These are phyloP conservation scores for Lactarius sanguifluus DNA, from an alignment of 768 basidiomycete genomes.

Conservation along the genomic window DNA sequence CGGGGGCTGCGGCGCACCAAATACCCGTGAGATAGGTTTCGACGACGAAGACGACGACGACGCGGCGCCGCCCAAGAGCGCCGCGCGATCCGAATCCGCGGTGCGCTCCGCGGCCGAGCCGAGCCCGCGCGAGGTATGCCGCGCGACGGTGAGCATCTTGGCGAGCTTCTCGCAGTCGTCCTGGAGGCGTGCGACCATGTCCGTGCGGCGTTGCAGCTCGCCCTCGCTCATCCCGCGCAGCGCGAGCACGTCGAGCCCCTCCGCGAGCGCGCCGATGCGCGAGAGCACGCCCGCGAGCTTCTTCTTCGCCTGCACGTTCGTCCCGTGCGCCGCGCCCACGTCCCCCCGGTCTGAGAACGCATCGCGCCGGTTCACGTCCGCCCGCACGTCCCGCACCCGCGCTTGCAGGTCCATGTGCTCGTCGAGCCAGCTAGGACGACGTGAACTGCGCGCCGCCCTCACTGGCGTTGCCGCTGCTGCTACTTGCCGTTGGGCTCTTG, in stretches of 20 bases:
- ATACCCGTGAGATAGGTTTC: slow-evolving; percentile 66
- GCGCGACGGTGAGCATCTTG: slow-evolving; percentile 79
- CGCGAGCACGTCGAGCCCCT: slow-evolving; percentile 64
- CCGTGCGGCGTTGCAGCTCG: slow-evolving; percentile 86
- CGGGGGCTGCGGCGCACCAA: slow-evolving; percentile 60
- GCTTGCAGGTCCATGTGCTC: slow-evolving; percentile 80
- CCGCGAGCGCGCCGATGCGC: slow-evolving; percentile 69
- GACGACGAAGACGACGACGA: slow-evolving; percentile 1
- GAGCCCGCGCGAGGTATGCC: slow-evolving; percentile 47
- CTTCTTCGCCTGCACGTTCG: slow-evolving; percentile 84
- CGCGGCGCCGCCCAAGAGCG: slow-evolving; percentile 44
- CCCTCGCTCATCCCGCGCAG: slow-evolving; percentile 81
- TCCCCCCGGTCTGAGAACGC: slow-evolving; percentile 76
- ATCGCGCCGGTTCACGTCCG: slow-evolving; percentile 85
- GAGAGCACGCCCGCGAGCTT: slow-evolving; percentile 75
- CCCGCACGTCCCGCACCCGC: slow-evolving; percentile 76
- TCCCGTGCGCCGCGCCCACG: slow-evolving; percentile 67
- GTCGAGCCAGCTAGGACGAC: slow-evolving; percentile 80
- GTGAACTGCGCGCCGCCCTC: slow-evolving; percentile 57
- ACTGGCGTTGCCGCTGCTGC: slow-evolving; percentile 33
- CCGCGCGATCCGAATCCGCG: slow-evolving; percentile 60
- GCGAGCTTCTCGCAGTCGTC: slow-evolving; percentile 90
- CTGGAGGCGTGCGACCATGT: slow-evolving; percentile 83
- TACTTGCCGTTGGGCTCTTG: slow-evolving; percentile 29
- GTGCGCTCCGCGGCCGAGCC: slow-evolving; percentile 41